These are phyloP conservation scores for Centrapalus pauciflorus DNA, from an alignment of 129 eudicot genomes.

Conservation along the genomic window DNA sequence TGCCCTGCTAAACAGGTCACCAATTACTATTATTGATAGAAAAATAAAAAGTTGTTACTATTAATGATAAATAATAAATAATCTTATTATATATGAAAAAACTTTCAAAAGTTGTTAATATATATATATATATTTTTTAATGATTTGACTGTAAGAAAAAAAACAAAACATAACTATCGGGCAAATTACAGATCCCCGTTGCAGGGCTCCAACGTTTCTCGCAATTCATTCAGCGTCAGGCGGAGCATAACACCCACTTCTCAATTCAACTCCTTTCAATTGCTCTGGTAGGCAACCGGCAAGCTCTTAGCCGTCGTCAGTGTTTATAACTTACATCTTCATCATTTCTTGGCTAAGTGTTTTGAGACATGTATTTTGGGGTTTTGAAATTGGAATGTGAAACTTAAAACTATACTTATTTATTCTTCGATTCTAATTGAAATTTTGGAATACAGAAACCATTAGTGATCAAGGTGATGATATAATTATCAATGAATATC, in stretches of 20 bases:
- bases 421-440: background rate
- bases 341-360: background rate
- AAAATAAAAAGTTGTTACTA: no score
- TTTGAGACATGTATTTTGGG: constrained; percentile 1
- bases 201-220: constrained; percentile 27
- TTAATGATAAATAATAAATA: no score
- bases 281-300: constrained; percentile 9
- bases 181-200: constrained; percentile 1
- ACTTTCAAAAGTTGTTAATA: no score
- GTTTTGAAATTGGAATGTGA: background rate
- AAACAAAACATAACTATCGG: no score
- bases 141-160: no score
- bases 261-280: constrained; percentile 1
- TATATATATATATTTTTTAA: no score
- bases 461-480: background rate
- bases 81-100: no score
- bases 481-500: background rate
- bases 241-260: background rate
- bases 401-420: background rate
- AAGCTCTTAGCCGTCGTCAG: constrained; percentile 9
- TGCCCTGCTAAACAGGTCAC: no score
- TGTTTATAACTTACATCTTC: background rate
- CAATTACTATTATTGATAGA: no score
- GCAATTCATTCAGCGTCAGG: background rate
- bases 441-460: background rate